A percentile compares a stretch with the other conserved stretches of the same genome.
phyloP scores from a whole-genome alignment of 495 filamentous ascomycete genomes.

The Xylaria scruposa region DNA sequence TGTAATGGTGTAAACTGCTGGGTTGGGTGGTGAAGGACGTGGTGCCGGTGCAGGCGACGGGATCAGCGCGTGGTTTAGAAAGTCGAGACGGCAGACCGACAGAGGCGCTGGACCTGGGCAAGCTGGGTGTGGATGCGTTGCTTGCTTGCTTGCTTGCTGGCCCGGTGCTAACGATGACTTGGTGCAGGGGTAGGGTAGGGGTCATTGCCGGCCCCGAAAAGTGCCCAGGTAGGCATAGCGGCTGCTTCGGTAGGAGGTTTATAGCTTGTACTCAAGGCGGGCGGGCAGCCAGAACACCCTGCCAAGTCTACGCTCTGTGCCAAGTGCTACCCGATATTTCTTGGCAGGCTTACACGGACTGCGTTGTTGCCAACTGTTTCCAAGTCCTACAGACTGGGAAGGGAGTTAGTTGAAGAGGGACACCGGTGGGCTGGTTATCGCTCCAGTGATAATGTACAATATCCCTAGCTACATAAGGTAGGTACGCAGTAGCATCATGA shows the following conservation, averaged over 20 bases:
- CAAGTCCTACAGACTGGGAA: not conserved
- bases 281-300: not conserved
- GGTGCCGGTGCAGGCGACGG: constrained; percentile 27
- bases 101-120: constrained; percentile 1
- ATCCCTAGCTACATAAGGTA: too few relatives aligned
- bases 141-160: not conserved
- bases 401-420: not conserved
- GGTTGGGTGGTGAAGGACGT: constrained; percentile 11
- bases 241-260: not conserved
- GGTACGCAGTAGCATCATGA: not conserved
- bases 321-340: constrained; percentile 14
- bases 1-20: not conserved
- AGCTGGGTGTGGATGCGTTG: not conserved
- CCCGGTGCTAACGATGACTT: constrained; percentile 10
- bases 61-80: constrained; percentile 29
- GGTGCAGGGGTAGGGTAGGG: constrained; percentile 13
- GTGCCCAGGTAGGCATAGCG: not conserved
- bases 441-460: not conserved
- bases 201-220: constrained; percentile 22
- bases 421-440: not conserved
- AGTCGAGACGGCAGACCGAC: constrained; percentile 23
- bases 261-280: not conserved
- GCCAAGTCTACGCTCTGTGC: constrained; percentile 8
- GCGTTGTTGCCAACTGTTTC: constrained; percentile 2
- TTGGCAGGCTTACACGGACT: constrained; percentile 7